These are phyloP conservation scores for Coniochaeta hoffmannii DNA, from an alignment of 2,329 filamentous ascomycete species.

Conservation along the genomic window DNA sequence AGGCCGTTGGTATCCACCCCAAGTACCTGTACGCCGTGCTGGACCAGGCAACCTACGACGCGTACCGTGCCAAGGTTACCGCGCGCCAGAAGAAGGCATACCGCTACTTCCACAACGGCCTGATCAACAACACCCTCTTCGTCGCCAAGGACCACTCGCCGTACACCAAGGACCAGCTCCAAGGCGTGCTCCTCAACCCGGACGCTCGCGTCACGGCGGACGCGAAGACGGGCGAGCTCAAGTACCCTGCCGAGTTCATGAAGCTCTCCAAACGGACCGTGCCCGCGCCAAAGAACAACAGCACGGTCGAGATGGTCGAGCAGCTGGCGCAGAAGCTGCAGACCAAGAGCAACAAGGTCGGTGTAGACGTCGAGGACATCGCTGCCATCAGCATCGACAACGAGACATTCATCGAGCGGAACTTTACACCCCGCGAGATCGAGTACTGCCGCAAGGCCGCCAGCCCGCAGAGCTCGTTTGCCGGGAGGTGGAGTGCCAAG, in stretches of 20 bases:
- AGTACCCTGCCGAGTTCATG: slow-evolving; percentile 63
- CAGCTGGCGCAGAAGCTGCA: slow-evolving; percentile 61
- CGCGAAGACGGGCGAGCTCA: slow-evolving; percentile 77
- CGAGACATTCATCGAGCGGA: slow-evolving; percentile 87
- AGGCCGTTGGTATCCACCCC: slow-evolving; percentile 94
- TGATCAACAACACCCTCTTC: slow-evolving; percentile 97
- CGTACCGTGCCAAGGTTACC: slow-evolving; percentile 83
- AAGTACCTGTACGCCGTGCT: slow-evolving; percentile 95
- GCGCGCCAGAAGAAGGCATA: slow-evolving; percentile 97
- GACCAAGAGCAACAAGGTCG: slow-evolving; percentile 67
- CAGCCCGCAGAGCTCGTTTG: slow-evolving; percentile 77
- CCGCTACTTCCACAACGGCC: slow-evolving; percentile 94
- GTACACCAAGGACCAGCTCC: slow-evolving; percentile 82
- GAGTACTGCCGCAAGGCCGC: slow-evolving; percentile 69
- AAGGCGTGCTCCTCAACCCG: slow-evolving; percentile 87
- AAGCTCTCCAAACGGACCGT: slow-evolving; percentile 51
- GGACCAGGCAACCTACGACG: slow-evolving; percentile 72
- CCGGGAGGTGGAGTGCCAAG: slow-evolving; percentile 94
- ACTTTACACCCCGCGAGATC: slow-evolving; percentile 82
- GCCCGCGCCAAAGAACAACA: slow-evolving; percentile 40
- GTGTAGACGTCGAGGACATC: slow-evolving; percentile 90
- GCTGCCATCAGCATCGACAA: slow-evolving; percentile 85
- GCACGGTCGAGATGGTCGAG: slow-evolving; percentile 70
- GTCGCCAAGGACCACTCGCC: slow-evolving; percentile 89
- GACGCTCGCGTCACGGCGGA: slow-evolving; percentile 77